A percentile compares a stretch with the other conserved stretches of the same genome.
These are phyloP conservation scores for Aegle marmelos DNA, from an alignment of 345 rosid genomes.

Conservation along the genomic window DNA sequence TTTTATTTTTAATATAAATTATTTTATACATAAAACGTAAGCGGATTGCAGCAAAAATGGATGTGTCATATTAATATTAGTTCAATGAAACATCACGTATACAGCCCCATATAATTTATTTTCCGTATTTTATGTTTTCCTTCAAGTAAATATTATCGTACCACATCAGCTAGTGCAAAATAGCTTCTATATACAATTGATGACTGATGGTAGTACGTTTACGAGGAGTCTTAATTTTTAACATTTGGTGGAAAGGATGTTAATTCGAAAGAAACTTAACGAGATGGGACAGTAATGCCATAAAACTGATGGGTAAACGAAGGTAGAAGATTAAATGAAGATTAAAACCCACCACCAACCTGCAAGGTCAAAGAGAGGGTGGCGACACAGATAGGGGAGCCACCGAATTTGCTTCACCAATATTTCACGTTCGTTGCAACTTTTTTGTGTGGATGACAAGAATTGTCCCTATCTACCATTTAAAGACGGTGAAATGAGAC, in stretches of 20 bases:
- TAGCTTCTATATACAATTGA: too few relatives aligned
- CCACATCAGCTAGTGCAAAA: too few relatives aligned
- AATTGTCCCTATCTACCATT: conserved; percentile 15
- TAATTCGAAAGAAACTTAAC: neutral
- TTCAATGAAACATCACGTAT: too few relatives aligned
- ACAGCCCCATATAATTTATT: too few relatives aligned
- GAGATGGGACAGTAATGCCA: conserved; percentile 1
- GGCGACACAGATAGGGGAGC: conserved; percentile 3
- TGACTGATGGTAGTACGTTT: too few relatives aligned
- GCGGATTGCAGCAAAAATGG: too few relatives aligned
- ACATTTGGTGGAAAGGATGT: neutral
- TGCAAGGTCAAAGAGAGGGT: neutral
- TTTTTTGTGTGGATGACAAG: conserved; percentile 26
- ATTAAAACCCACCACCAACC: conserved; percentile 28
- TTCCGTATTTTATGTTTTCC: too few relatives aligned
- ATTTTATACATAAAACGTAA: too few relatives aligned
- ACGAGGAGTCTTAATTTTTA: too few relatives aligned
- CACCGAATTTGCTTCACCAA: conserved; percentile 25
- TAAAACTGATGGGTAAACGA: neutral
- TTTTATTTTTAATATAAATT: too few relatives aligned
- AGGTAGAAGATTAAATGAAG: conserved; percentile 10
- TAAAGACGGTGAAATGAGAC: neutral
- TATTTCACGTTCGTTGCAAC: neutral
- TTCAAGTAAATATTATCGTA: too few relatives aligned
- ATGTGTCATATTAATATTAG: too few relatives aligned